Conservation (phyloP, 2,329 filamentous ascomycete genomes). For the Neofusicoccum cordaticola region DNA sequence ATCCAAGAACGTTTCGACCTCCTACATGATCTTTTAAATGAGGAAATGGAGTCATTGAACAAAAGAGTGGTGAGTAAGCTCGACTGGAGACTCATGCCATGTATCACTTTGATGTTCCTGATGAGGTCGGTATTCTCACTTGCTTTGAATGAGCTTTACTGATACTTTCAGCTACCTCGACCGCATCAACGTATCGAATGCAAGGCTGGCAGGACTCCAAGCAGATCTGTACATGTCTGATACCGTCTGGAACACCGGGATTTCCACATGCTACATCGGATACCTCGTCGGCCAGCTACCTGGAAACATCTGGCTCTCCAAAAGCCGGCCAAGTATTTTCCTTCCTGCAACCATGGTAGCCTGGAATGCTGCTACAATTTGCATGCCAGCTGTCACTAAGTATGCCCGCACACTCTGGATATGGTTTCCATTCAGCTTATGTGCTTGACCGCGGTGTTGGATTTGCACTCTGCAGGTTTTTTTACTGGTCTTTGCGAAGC, state of each 20-base stretch:
- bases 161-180: conserved; percentile 21
- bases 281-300: conserved; percentile 20
- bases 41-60: conserved; percentile 21
- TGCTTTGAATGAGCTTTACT: neutral
- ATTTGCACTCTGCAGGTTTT: too few species aligned
- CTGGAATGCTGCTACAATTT: too few species aligned
- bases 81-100: conserved; percentile 31
- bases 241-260: conserved; percentile 33
- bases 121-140: conserved; percentile 26
- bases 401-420: too few species aligned
- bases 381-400: too few species aligned
- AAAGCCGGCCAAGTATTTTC: too few species aligned
- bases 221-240: conserved; percentile 30
- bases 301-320: neutral
- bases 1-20: too few species aligned
- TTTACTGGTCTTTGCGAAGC: too few species aligned
- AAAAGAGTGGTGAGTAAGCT: conserved; percentile 28
- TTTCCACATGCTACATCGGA: conserved; percentile 24
- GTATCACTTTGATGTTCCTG: conserved; percentile 32
- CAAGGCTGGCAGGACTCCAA: conserved; percentile 32
- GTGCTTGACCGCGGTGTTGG: too few species aligned
- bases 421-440: too few species aligned
- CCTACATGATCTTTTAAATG: too few species aligned
- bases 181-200: conserved; percentile 32
- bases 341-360: too few species aligned